Evolutionary conservation across 352 stramenopile genomes (phyloP).

Genomic region (Phytophthora fragariaefolia): DNA sequence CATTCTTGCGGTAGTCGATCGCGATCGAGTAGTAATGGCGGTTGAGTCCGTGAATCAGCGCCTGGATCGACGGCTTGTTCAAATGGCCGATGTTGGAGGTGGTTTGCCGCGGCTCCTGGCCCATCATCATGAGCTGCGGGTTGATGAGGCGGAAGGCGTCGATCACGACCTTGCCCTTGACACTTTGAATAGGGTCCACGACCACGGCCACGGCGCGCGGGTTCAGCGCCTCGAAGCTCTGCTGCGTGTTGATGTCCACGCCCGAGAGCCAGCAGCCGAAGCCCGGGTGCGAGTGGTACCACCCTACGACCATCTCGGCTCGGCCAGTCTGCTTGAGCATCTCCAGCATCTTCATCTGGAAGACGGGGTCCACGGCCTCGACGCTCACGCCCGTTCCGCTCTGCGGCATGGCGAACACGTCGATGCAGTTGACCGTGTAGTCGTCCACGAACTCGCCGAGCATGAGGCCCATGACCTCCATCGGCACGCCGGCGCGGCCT

Average conservation of each 20-base stretch:
- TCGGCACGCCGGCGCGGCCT: conserved; percentile 97
- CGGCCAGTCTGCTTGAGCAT: conserved; percentile 99
- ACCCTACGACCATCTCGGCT: conserved; percentile 95
- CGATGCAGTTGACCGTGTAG: conserved; percentile 99
- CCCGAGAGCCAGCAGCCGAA: conserved; percentile 99
- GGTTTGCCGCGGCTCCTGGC: conserved; percentile 97
- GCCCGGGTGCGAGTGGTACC: conserved; percentile 99
- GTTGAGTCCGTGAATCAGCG: conserved; percentile 99
- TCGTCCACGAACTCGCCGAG: conserved; percentile 99
- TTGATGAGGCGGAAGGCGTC: conserved; percentile 99
- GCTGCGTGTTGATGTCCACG: conserved; percentile 99
- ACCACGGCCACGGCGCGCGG: conserved; percentile 97
- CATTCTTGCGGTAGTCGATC: conserved; percentile 99
- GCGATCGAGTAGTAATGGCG: conserved; percentile 99
- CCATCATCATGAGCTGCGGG: conserved; percentile 98
- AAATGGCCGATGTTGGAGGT: conserved; percentile 99
- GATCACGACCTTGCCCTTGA: conserved; percentile 99
- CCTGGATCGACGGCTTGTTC: conserved; percentile 99
- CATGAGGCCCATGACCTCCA: conserved; percentile 99
- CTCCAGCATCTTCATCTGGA: conserved; percentile 99
- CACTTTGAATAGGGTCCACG: conserved; percentile 99
- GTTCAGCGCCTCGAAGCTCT: conserved; percentile 99
- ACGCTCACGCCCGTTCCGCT: conserved; percentile 95
- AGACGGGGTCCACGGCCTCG: conserved; percentile 99
- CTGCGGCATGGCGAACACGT: conserved; percentile 99